Evolutionary conservation across 208 protist species (phyloP), one percentile per base, ranked within the genome.

Genomic region (Trypanosoma platydactyli): DNA sequence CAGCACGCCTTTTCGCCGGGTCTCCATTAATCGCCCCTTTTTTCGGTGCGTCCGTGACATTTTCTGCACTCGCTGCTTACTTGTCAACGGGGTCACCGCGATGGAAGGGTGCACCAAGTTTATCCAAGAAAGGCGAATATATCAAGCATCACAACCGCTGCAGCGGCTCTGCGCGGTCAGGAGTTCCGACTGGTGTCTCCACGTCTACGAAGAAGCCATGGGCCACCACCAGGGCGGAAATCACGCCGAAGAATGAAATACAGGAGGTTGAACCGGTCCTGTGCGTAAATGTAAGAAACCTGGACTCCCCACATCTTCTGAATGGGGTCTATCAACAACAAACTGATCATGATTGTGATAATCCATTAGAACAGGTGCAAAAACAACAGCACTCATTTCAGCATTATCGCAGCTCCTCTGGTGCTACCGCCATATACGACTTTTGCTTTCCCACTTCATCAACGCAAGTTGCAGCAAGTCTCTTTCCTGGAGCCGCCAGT

Each of bases 1-100:
- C 20, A 5, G 1, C 15, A 15, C 24, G 33, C 22, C 27, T 68
- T 35, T n/a, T 40, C 27, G 16, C 50, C 20, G 30, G 41, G 0
- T 44, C 49, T 38, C 66, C 66, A 24, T 5, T 52, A 2, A 25
- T 64, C 16, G n/a, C 49, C 18, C 12, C 59, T 44, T 12, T n/a
- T 25, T 3, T 64, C 25, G 66, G 66, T 3, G 55, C 49, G 1
- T 65, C 66, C 15, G 50, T 45, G 9, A 22, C 40, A 9, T 2
- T 30, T 22, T 24, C 27, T 44, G 57, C 57, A 16, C 24, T 71
- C 33, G 45, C 27, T n/a, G 20, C 40, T n/a, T 59, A 64, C 40
- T n/a, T 61, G 22, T 63, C 66, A 4, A 51, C 66, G n/a, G 66
- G 57, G 16, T 71, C 66, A 16, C 66, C 66, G 38, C 66, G 66